Conservation (phyloP, 352 stramenopile species). For the Globisporangium nagaii region DNA sequence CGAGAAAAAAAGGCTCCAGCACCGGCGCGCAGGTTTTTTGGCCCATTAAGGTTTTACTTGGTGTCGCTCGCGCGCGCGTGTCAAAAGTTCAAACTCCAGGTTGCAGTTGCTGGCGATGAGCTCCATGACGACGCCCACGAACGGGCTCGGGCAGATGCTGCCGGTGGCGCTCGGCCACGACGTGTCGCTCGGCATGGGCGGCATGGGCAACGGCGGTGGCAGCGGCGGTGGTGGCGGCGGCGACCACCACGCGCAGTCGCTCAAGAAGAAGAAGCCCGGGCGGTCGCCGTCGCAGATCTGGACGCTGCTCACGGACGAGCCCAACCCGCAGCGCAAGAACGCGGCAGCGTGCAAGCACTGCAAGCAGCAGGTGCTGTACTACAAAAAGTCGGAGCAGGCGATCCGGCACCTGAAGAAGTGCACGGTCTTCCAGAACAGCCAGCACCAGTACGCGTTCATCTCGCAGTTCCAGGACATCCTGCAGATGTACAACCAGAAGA, state of each 20-base stretch:
- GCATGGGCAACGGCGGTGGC: neutral
- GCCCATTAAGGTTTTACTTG: no score
- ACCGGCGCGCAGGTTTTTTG: no score
- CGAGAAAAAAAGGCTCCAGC: no score
- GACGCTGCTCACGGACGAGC: conserved; percentile 79
- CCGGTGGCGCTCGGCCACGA: conserved; percentile 10
- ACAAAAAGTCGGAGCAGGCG: conserved; percentile 85
- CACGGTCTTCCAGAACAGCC: conserved; percentile 66
- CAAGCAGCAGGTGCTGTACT: conserved; percentile 82
- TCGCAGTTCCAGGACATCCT: conserved; percentile 75
- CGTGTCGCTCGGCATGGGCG: conserved; percentile 3
- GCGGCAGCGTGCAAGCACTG: conserved; percentile 78
- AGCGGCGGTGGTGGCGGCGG: neutral
- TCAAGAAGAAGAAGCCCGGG: conserved; percentile 76
- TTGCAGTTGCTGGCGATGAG: no score
- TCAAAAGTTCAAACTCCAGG: no score
- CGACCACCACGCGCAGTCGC: conserved; percentile 1
- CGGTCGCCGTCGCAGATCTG: conserved; percentile 70
- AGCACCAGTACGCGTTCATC: conserved; percentile 81
- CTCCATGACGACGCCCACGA: conserved; percentile 11
- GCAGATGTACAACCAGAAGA: conserved; percentile 80
- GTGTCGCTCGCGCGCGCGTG: no score
- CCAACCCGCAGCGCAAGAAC: conserved; percentile 72
- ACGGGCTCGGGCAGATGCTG: conserved; percentile 13
- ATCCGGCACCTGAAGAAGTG: conserved; percentile 83